Conservation (phyloP, 2,329 filamentous ascomycete genomes). For the Metarhizium guizhouense region DNA sequence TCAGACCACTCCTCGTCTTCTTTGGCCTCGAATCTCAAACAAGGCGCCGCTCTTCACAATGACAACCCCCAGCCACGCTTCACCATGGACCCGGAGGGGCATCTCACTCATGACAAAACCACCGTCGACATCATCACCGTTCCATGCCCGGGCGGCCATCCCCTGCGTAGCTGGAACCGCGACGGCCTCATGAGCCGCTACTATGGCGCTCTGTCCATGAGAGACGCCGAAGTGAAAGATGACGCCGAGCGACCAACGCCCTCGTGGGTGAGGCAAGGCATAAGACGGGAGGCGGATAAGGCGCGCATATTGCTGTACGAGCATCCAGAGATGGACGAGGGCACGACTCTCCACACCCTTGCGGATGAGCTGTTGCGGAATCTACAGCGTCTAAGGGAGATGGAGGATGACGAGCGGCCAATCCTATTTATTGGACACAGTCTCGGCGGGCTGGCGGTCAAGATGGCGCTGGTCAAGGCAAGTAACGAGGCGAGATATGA, state of each 20-base stretch:
- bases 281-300: slow-evolving; percentile 36
- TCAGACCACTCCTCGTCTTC: not conserved
- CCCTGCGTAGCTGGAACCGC: slow-evolving; percentile 43
- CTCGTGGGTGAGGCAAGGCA: slow-evolving; percentile 45
- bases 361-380: slow-evolving; percentile 39
- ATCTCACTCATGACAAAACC: slow-evolving; percentile 39
- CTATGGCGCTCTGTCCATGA: slow-evolving; percentile 32
- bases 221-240: slow-evolving; percentile 22
- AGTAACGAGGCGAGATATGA: slow-evolving; percentile 27
- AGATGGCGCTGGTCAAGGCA: slow-evolving; percentile 44
- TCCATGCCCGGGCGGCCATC: slow-evolving; percentile 43
- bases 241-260: slow-evolving; percentile 19
- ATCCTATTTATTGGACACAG: slow-evolving; percentile 54
- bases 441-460: slow-evolving; percentile 51
- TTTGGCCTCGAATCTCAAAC: not conserved
- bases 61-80: slow-evolving; percentile 13
- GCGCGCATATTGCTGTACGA: slow-evolving; percentile 44
- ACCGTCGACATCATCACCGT: slow-evolving; percentile 44
- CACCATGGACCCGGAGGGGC: slow-evolving; percentile 24
- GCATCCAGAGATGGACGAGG: slow-evolving; percentile 34
- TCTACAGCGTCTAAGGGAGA: slow-evolving; percentile 24
- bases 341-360: slow-evolving; percentile 32
- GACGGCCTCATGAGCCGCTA: slow-evolving; percentile 39
- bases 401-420: slow-evolving; percentile 33
- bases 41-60: not conserved